These are phyloP conservation scores for Petunia axillaris DNA, from an alignment of 257 asterid species.

Conservation along the genomic window DNA sequence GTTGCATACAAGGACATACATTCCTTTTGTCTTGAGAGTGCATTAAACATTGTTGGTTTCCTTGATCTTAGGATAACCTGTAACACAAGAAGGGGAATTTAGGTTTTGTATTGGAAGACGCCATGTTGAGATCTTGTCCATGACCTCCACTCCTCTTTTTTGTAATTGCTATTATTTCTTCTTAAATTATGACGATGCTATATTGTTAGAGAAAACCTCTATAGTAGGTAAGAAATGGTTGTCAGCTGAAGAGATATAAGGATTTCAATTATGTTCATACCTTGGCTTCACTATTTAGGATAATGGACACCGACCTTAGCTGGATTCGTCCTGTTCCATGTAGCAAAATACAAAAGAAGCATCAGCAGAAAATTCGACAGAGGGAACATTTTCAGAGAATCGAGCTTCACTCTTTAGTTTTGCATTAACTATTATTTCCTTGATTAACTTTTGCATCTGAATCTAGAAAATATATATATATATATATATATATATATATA, in stretches of 20 bases:
- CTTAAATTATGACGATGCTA: conserved; percentile 10
- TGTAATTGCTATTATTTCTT: not conserved
- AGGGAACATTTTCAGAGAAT: not conserved
- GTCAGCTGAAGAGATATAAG: conserved; percentile 9
- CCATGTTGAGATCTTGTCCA: conserved; percentile 21
- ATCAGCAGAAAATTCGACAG: not conserved
- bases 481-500: too few relatives aligned
- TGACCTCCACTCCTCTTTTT: not conserved
- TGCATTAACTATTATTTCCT: conserved; percentile 1
- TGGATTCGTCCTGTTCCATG: conserved; percentile 57
- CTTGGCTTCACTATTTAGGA: conserved; percentile 69
- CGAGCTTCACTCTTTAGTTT: not conserved
- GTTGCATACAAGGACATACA: conserved; percentile 47
- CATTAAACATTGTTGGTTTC: conserved; percentile 63
- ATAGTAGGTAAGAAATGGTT: not conserved
- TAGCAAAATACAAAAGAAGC: conserved; percentile 12
- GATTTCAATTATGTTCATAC: conserved; percentile 34
- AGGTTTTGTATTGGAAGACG: not conserved
- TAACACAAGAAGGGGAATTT: conserved; percentile 26
- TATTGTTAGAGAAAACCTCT: conserved; percentile 6
- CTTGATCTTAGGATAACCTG: conserved; percentile 78
- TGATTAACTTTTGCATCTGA: not conserved
- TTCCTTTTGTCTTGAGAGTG: conserved; percentile 68
- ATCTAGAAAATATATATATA: not conserved
- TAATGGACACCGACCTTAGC: conserved; percentile 62